Evolutionary conservation across 352 stramenopile genomes (phyloP), one percentile per base, ranked within the genome.

Genomic region (Globisporangium recalcitrans): DNA sequence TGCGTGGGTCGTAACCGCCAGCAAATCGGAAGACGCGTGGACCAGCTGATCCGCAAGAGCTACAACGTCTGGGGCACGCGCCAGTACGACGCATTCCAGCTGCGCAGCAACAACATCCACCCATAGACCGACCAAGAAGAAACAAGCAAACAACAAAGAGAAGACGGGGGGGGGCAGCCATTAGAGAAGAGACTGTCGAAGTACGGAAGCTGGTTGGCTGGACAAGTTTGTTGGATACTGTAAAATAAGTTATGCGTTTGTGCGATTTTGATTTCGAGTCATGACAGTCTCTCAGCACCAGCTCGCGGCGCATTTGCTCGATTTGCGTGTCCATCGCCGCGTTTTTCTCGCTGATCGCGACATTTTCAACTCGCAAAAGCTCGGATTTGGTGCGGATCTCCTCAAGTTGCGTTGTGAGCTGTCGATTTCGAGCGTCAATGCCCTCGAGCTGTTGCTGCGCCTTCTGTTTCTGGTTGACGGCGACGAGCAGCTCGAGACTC

Each of bases 51-150:
- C 31, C 81, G 80, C 16, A 92, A 95, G 65, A 94, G 84, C 69
- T 97, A 91, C 74, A 93, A 95, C 58, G 77, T 82, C 2, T 95
- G 88, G 80, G 87, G 87, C 1, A 96, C 88, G 56, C 73, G 84
- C n/a, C 82, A 97, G 62, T 97, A 96, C 66, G 89, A 97, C 64
- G 80, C 82, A 44, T 97, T 95, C 72, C 89, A 97, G 66, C 73
- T 88, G 66, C 82, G 87, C 26, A 95, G 82, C 70, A 97, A 97
- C 68, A 93, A 94, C 63, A 96, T 97, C 60, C 71, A 89, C 58
- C 76, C 82, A 58, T 94, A 79, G 52, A 49, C 24, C 6, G 29
- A 42, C 13, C 3, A 22, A 21, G 24, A 38, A 34, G n/a, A 59
- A 32, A 19, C 19, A 46, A 16, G 10, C 10, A 38, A 38, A 13